Evolutionary conservation across 345 rosid species (phyloP), one percentile per base, ranked within the genome.

Genomic region (Litchi chinensis): DNA sequence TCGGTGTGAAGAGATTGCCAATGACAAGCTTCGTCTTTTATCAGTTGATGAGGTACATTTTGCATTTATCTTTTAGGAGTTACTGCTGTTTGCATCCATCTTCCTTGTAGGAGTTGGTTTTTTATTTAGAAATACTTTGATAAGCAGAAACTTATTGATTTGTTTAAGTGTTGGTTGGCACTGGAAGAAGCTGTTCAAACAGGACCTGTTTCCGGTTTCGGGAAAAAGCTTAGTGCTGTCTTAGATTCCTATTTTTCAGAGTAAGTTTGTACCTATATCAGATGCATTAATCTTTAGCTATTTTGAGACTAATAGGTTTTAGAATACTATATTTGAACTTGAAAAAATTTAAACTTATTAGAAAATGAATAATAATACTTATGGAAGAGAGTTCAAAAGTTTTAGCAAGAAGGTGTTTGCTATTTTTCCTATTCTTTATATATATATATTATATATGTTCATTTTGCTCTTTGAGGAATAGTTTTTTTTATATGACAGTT

Each of bases 1-100:
- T 80, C 93, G 98, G n/a, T 95, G 98, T 85, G 97, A 93, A 83
- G 95, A 92, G 88, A 95, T 95, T 82, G 94, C 96, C 16, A 66
- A 84, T 52, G 93, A 92, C 78, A 91, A 88, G 86, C 87, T 82
- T 72, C 83, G 15, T 37, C 37, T 44, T 76, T 87, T 95, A 81
- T 79, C 85, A 40, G 77, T 74, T 74, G 91, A 90, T 81, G 85
- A 87, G 98, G 98, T 93, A 79, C 41, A 12, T 71, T 80, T 50
- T 63, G 40, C 73, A 22, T 65, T 32, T 43, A 57, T 56, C 76
- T 73, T 76, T 62, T 28, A 0, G 71, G 13, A 79, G 3, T 65
- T 50, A 28, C 28, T 22, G 37, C 28, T 10, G 70, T 77, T 46
- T 65, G 41, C 71, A 18, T 65, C 44, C 52, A 48, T 76, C 39